phyloP scores from a whole-genome alignment of 2,329 filamentous ascomycete genomes.

The Nigrospora osmanthi region DNA sequence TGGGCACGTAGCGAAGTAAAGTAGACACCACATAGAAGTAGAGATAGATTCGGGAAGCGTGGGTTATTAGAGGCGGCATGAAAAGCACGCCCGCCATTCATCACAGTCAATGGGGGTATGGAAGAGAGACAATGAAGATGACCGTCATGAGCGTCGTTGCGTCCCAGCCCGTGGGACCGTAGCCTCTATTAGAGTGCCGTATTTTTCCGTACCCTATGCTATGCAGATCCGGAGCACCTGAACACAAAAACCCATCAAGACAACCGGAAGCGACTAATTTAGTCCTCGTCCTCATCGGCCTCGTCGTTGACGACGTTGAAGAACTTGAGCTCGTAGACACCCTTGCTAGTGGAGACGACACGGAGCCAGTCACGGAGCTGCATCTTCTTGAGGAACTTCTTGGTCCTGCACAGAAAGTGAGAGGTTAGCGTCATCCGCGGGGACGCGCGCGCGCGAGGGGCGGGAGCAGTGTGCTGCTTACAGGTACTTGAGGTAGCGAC shows the following conservation, averaged over 20 bases:
- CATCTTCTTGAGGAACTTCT: constrained; percentile 99
- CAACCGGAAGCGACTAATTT: constrained; percentile 35
- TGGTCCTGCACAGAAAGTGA: constrained; percentile 64
- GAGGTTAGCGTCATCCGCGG: constrained; percentile 10
- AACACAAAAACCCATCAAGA: constrained; percentile 1
- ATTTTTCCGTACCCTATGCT: constrained; percentile 6
- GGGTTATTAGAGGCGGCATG: no score
- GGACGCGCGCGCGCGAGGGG: no score
- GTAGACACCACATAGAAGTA: not conserved
- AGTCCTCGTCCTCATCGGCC: constrained; percentile 97
- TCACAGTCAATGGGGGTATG: not conserved
- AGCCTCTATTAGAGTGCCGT: constrained; percentile 3
- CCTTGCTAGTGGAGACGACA: constrained; percentile 94
- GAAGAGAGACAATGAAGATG: not conserved
- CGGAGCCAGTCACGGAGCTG: constrained; percentile 99
- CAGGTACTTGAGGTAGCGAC: constrained; percentile 99
- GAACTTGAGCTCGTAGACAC: constrained; percentile 99
- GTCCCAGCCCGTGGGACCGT: not conserved
- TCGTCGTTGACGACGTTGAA: constrained; percentile 99
- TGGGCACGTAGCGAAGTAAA: constrained; percentile 2
- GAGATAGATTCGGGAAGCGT: no score
- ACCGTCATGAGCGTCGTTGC: not conserved
- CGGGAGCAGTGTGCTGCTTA: constrained; percentile 46
- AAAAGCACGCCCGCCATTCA: not conserved
- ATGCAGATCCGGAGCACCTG: constrained; percentile 3